Conservation (phyloP, 1,284 basidiomycete species). For the Exobasidium rhododendri region DNA sequence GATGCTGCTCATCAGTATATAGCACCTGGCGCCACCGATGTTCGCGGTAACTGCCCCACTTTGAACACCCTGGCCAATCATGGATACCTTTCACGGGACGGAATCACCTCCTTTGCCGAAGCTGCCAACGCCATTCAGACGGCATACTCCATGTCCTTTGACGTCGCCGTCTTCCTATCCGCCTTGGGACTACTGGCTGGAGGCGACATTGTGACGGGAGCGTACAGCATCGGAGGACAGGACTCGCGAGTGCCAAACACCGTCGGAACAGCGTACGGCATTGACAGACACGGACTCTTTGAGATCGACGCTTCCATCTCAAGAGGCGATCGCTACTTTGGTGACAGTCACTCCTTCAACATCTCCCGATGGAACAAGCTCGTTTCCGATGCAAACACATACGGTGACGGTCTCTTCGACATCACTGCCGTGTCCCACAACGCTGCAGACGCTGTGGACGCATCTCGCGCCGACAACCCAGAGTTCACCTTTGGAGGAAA, state of each 20-base stretch:
- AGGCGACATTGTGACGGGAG: conserved; percentile 19
- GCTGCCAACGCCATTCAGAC: conserved; percentile 22
- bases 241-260: conserved; percentile 11
- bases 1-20: conserved; percentile 23
- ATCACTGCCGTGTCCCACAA: conserved; percentile 17
- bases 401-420: conserved; percentile 23
- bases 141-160: conserved; percentile 23
- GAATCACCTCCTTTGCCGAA: conserved; percentile 20
- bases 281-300: conserved; percentile 21
- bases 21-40: conserved; percentile 18
- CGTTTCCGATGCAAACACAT: conserved; percentile 18
- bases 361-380: conserved; percentile 18
- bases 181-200: conserved; percentile 21
- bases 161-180: conserved; percentile 21
- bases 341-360: conserved; percentile 22
- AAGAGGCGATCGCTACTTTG: conserved; percentile 19
- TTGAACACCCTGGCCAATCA: conserved; percentile 25
- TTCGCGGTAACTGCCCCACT: conserved; percentile 22
- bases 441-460: conserved; percentile 17
- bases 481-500: conserved; percentile 18
- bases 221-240: conserved; percentile 19
- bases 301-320: conserved; percentile 22
- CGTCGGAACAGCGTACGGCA: conserved; percentile 13
- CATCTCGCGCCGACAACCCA: conserved; percentile 14
- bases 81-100: conserved; percentile 18